Evolutionary conservation across 108 stramenopile genomes (phyloP).

Genomic region (Pseudonitzschia multistriata): DNA sequence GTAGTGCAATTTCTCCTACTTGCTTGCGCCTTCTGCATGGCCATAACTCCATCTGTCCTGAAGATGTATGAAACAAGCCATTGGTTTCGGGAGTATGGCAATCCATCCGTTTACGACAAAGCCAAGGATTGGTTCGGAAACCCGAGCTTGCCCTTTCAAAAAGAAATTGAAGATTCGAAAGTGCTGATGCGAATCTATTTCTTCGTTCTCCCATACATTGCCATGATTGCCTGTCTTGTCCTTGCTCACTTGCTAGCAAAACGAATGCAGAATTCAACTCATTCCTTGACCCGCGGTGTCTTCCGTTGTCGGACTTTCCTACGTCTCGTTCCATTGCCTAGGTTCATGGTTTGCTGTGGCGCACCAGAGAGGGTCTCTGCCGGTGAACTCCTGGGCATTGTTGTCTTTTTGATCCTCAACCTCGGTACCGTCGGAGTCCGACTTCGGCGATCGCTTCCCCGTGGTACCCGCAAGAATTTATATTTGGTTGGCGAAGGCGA

Average conservation of each 20-base stretch:
- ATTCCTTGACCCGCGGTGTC: neutral
- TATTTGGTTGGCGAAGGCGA: slow-evolving; percentile 1
- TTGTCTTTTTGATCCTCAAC: slow-evolving; percentile 1
- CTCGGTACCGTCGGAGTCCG: neutral
- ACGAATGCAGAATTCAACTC: neutral
- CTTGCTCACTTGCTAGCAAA: slow-evolving; percentile 1
- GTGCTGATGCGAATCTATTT: slow-evolving; percentile 6
- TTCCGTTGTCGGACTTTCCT: neutral
- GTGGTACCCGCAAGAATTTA: neutral
- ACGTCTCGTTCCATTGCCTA: neutral
- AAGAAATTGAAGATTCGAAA: neutral
- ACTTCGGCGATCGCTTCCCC: neutral
- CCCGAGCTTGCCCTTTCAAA: neutral
- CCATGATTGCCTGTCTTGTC: neutral
- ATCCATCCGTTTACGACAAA: neutral
- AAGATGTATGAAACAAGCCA: slow-evolving; percentile 8
- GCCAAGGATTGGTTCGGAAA: neutral
- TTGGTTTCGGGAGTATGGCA: neutral
- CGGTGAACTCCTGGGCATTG: neutral
- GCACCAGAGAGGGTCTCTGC: neutral
- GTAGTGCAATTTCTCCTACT: too few relatives aligned
- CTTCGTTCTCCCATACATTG: slow-evolving; percentile 4
- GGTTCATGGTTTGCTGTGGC: neutral
- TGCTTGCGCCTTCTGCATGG: neutral
- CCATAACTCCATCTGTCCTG: neutral